Base-by-base conservation (phyloP, 2,329 filamentous ascomycete species). In the Tricladium varicosporioides region DNA sequence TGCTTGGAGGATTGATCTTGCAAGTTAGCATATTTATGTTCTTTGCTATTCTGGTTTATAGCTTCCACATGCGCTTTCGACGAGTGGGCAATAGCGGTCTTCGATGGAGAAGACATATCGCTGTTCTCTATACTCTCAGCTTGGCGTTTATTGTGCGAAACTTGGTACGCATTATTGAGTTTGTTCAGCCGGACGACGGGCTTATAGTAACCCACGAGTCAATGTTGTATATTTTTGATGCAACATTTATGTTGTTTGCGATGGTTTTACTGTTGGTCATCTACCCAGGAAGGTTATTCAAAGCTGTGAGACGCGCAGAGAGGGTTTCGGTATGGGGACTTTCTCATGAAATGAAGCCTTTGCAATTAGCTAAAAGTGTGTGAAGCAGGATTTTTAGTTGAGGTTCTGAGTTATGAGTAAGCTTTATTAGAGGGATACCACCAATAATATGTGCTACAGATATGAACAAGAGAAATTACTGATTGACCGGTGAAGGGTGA, bases 11-110 rank as follows among this genome's bases (percentile, higher is more conserved):
- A 1, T 71, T 83, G 5, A 69, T 76, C 14, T 66, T 82, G 42
- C 79, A 83, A 60, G 71, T 82, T 56, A 50, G 73, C 54, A 78
- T 79, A 63, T 82, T 82, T 65, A 69, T 73, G 11, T 73, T 79
- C 54, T 82, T 82, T 70, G 73, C 77, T 58, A 16, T 70, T 1
- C 31, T 60, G 33, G 42, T 31, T 14, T 18, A 2, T 16, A 32
- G 5, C 22, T 60, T 62, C 31, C 49, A 60, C 11, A 31, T 22
- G 9, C 32, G 57, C 13, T 54, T 52, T 32, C n/a, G 27, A 9
- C 27, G 52, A 10, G 36, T 43, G 7, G 45, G 44, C 15, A 10
- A 15, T 22, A 49, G 16, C 7, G 19, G 27, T 13, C 18, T 62
- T 5, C 53, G 48, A 1, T 62, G 69, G 73, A 60, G 65, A 61